A percentile compares a stretch with the other conserved stretches of the same genome.
phyloP scores from a whole-genome alignment of 257 asterid genomes.

The Anisodus tanguticus region DNA sequence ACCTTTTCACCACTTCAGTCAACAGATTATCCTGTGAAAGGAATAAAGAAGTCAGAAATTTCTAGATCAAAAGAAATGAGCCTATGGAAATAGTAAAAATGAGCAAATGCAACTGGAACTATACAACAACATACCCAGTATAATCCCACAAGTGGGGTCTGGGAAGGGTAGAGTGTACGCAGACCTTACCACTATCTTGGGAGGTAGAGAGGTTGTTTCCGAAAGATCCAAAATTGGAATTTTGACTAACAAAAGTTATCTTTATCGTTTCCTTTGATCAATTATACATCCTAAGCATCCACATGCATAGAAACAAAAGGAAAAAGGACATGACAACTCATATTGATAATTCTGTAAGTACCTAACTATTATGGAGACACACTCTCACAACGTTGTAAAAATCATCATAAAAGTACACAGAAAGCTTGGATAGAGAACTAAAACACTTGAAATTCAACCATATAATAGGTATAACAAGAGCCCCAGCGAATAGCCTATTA shows the following conservation, averaged over 20 bases:
- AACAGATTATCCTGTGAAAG: conserved; percentile 66
- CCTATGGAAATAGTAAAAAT: background rate
- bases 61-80: background rate
- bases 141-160: too few species aligned
- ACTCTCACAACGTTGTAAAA: background rate
- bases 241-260: background rate
- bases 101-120: background rate
- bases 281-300: background rate
- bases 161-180: too few species aligned
- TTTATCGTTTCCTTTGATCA: background rate
- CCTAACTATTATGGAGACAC: background rate
- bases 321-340: conserved; percentile 12
- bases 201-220: too few species aligned
- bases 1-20: conserved; percentile 57
- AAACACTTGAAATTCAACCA: background rate
- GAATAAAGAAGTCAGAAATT: conserved; percentile 18
- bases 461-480: background rate
- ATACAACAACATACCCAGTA: too few species aligned
- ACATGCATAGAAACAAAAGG: background rate
- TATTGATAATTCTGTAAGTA: background rate
- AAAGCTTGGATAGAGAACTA: background rate
- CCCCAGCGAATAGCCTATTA: conserved; percentile 31
- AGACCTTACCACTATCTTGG: too few species aligned
- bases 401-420: background rate
- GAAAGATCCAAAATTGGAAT: background rate